Percentiles rank a stretch among this genome's conserved stretches.
Conservation (phyloP, 2,329 filamentous ascomycete species). For the Sarocladium oryzae region DNA sequence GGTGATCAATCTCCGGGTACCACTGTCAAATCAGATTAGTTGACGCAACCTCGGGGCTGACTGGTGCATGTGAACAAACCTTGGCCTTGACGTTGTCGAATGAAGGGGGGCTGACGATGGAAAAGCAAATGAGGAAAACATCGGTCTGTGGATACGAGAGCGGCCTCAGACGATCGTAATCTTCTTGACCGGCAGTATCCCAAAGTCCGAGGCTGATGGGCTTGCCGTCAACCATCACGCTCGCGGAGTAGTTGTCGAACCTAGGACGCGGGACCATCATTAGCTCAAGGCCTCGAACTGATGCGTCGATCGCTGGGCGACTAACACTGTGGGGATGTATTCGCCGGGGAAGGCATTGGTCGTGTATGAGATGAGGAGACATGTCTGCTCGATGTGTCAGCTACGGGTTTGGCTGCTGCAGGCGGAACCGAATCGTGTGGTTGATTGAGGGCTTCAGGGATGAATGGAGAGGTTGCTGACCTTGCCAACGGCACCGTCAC, state of each 20-base stretch:
- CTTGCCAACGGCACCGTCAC: slow-evolving; percentile 99
- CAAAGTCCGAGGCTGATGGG: slow-evolving; percentile 94
- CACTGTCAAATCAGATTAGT: slow-evolving; percentile 51
- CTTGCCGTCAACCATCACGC: slow-evolving; percentile 98
- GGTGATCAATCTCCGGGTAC: slow-evolving; percentile 96
- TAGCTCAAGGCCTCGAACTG: not conserved
- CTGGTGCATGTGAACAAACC: slow-evolving; percentile 43
- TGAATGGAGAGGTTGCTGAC: slow-evolving; percentile 40
- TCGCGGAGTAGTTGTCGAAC: slow-evolving; percentile 98
- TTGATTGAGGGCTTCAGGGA: slow-evolving; percentile 4
- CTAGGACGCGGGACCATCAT: slow-evolving; percentile 36
- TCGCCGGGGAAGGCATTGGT: slow-evolving; percentile 99
- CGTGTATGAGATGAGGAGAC: slow-evolving; percentile 97
- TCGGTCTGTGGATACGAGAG: slow-evolving; percentile 98
- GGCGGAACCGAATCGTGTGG: not conserved
- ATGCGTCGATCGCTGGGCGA: slow-evolving; percentile 15
- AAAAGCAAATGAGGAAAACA: slow-evolving; percentile 97
- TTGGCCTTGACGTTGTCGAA: slow-evolving; percentile 99
- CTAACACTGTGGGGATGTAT: slow-evolving; percentile 97
- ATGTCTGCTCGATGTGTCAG: slow-evolving; percentile 58
- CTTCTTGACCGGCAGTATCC: slow-evolving; percentile 98
- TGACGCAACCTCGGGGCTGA: not conserved
- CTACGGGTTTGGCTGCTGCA: not conserved
- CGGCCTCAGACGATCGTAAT: slow-evolving; percentile 91
- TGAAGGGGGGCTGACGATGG: slow-evolving; percentile 92